phyloP scores from a whole-genome alignment of 106 monocot species.

The Platanthera guangdongensis region DNA sequence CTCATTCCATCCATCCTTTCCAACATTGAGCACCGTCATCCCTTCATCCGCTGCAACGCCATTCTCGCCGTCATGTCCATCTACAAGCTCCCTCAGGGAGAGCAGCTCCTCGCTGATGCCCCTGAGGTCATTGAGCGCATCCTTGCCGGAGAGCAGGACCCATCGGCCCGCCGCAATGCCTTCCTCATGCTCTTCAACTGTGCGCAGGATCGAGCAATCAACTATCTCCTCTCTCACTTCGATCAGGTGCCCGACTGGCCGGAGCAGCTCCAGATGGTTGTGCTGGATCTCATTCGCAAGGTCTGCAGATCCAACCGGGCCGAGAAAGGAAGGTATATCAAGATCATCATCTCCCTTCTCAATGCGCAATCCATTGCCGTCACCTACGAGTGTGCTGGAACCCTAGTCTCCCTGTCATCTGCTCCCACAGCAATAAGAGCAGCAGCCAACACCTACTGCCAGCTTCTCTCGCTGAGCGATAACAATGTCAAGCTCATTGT shows the following conservation, averaged over 20 bases:
- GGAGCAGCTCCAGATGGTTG: constrained; percentile 87
- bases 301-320: constrained; percentile 63
- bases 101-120: constrained; percentile 54
- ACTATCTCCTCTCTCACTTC: constrained; percentile 43
- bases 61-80: constrained; percentile 45
- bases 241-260: constrained; percentile 65
- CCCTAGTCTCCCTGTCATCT: constrained; percentile 77
- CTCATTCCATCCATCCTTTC: constrained; percentile 45
- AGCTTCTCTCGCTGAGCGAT: constrained; percentile 75
- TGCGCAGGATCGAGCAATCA: constrained; percentile 69
- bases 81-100: constrained; percentile 52
- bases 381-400: constrained; percentile 64
- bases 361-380: constrained; percentile 50
- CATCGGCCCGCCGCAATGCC: constrained; percentile 62
- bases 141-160: constrained; percentile 55
- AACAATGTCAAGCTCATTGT: constrained; percentile 87
- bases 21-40: constrained; percentile 57
- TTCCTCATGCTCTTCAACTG: constrained; percentile 83
- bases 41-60: constrained; percentile 43
- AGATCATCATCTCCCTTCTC: constrained; percentile 63
- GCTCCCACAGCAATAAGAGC: constrained; percentile 77
- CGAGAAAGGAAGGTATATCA: constrained; percentile 75
- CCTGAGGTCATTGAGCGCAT: constrained; percentile 66
- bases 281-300: constrained; percentile 74
- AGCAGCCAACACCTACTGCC: constrained; percentile 83